Base-by-base conservation (phyloP, 352 stramenopile species). In the Phytophthora pinifolia region DNA sequence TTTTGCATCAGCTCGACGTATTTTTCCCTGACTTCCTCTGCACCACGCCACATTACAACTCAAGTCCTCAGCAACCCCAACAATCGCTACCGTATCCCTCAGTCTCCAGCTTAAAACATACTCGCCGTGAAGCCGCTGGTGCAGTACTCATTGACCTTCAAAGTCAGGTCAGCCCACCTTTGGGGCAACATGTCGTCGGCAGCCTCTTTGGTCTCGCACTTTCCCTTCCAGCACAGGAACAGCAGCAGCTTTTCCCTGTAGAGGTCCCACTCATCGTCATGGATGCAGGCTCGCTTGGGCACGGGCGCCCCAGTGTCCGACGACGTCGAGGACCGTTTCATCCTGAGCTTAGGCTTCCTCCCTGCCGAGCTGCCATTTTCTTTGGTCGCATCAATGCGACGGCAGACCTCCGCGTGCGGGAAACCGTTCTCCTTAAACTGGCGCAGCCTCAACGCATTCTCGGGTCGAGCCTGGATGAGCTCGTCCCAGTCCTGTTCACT, bases 11-110 rank as follows among this genome's bases (percentile, higher is more conserved):
- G 5, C 9, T 69, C 48, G 3, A 64, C 47, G 54, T 70, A 75
- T 51, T 72, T 72, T 43, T 61, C 62, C 44, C 67, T 72, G 42
- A 60, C 47, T 56, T 75, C 56, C 41, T 74, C 65, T 74, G 27
- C 7, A 14, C 9, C 17, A 27, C 17, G 25, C 22, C 14, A 9
- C 5, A 46, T 46, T 22, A 59, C 15, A 27, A 50, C 15, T 36
- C 10, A 44, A 14, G 17, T 50, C 29, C 10, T 29, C 9, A 50
- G 12, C 30, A 41, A 50, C 30, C 4, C 25, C 33, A 37, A 29
- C 25, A 2, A 6, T 29, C n/a, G n/a, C n/a, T n/a, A n/a, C 14
- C 7, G 9, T 43, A 30, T 43, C 35, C 33, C n/a, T 4, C 22
- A 36, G 13, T 31, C 30, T 4, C 27, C 7, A 29, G 33, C 13